These are phyloP conservation scores for Pelargonium australe DNA, from an alignment of 441 rosid genomes.

Conservation along the genomic window DNA sequence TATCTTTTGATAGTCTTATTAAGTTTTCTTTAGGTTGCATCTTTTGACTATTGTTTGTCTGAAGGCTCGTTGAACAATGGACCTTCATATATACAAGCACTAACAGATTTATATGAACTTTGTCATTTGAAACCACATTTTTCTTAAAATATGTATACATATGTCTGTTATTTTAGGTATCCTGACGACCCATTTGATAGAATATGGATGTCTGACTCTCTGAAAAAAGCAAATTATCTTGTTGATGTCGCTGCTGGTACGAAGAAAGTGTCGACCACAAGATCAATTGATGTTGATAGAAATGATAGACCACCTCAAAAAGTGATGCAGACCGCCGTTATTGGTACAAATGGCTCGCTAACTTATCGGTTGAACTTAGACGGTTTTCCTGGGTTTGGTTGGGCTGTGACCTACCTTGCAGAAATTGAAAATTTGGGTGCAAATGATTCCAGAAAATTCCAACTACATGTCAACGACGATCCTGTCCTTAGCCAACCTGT, in stretches of 20 bases:
- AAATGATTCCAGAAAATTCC: constrained; percentile 73
- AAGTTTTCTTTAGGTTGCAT: constrained; percentile 12
- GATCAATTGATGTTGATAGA: constrained; percentile 40
- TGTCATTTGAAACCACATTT: constrained; percentile 4
- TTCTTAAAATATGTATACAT: background rate
- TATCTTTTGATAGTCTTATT: constrained; percentile 28
- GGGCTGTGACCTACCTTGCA: constrained; percentile 84
- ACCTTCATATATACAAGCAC: background rate
- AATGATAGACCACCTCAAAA: constrained; percentile 65
- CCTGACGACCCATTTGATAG: constrained; percentile 97
- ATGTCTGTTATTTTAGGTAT: constrained; percentile 49
- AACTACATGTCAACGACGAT: constrained; percentile 64
- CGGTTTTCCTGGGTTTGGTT: constrained; percentile 86
- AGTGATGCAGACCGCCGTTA: constrained; percentile 99
- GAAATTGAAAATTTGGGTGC: constrained; percentile 77
- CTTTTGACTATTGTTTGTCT: background rate
- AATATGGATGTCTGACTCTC: constrained; percentile 84
- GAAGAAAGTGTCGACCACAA: constrained; percentile 49
- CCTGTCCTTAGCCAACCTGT: constrained; percentile 71
- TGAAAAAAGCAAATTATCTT: constrained; percentile 74
- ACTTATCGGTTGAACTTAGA: constrained; percentile 81
- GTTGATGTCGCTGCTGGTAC: constrained; percentile 97
- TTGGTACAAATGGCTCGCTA: constrained; percentile 78
- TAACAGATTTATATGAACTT: background rate
- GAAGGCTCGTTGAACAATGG: background rate